Base-by-base conservation (phyloP, 345 rosid species). In the Lumnitzera littorea region DNA sequence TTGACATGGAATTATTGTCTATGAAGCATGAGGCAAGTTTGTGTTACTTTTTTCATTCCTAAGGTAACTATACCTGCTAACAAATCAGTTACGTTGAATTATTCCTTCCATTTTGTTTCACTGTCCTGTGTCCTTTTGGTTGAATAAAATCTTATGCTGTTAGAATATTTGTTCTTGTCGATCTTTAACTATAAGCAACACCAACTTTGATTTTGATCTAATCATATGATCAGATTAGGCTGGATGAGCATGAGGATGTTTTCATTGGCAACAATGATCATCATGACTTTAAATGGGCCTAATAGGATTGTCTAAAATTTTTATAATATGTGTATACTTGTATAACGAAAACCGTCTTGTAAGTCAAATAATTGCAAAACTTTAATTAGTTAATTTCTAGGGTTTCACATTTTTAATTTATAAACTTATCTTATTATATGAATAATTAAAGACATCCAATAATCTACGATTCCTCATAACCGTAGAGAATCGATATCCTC, bases 1-100 rank as follows among this genome's bases (percentile, higher is more conserved):
- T 87, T 53, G 51, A 66, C 51, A 14, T 51, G 3, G 70, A 73
- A 63, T 68, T 64, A 41, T 80, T 80, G 67, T 75, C 82, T 41
- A 62, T 85, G 64, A 73, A 78, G 69, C 79, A 69, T 67, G 82
- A 77, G 70, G 72, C 79, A 67, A 95, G 85, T 72, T 80, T 86
- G 31, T 85, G 75, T 78, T 87, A 77, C 76, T 78, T 85, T n/a
- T 62, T 74, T 87, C 52, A 70, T 89, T 75, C 98, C 98, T 73
- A 82, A 85, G 98, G 98, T 88, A 75, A 64, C 53, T 49, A 60
- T 62, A 50, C 61, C 46, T 62, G 25, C 16, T 61, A 50, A 20
- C 51, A 13, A 43, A 16, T 13, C 43, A 48, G 53, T 47, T 58
- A 27, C 4, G 15, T 31, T 15, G 36, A 5, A 24, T 7, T 53